Evolutionary conservation across 345 rosid species (phyloP), one percentile per base, ranked within the genome.

Genomic region (Orychophragmus violaceus): DNA sequence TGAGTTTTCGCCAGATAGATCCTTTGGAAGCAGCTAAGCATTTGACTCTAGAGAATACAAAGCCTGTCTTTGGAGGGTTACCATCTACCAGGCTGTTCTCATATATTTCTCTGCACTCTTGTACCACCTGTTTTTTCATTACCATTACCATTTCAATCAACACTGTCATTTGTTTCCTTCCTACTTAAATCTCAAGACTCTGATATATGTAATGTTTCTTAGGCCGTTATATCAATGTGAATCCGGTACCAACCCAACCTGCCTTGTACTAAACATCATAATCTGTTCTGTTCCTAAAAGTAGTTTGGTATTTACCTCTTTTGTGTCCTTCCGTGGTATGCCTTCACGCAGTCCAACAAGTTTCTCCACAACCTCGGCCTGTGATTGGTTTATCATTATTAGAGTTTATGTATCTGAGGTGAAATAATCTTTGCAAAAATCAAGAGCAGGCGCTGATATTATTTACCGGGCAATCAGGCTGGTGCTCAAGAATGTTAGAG

Each of bases 311-410:
- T 44, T 62, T 84, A 90, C 99, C 97, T 95, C 99, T 81, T 91
- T 95, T 5, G 99, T 91, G 67, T 95, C 99, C 68, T 95, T 95
- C 46, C 91, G 60, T 5, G 99, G 99, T 64, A 95, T 95, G 54
- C 99, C 99, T 78, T 95, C 97, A 65, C 97, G 88, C 25, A 90
- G 68, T 74, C 80, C 85, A 24, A 95, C 99, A 79, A 95, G 95
- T 84, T 87, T 95, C 85, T 95, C 99, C 33, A 95, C 99, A 5
- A 95, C 97, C 56, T 91, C 99, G 12, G 87, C 88, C 99, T 95
- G 91, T 52, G 60, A 45, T 54, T 33, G 3, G 12, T 41, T 22
- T 52, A 12, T 24, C n/a, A 29, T 14, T 45, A 52, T 60, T 35
- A 29, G 3, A 66, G 14, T 9, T 41, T 16, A 22, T 36, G 59